Base-by-base conservation (phyloP, 2,329 filamentous ascomycete genomes). In the Exophiala oligosperma region DNA sequence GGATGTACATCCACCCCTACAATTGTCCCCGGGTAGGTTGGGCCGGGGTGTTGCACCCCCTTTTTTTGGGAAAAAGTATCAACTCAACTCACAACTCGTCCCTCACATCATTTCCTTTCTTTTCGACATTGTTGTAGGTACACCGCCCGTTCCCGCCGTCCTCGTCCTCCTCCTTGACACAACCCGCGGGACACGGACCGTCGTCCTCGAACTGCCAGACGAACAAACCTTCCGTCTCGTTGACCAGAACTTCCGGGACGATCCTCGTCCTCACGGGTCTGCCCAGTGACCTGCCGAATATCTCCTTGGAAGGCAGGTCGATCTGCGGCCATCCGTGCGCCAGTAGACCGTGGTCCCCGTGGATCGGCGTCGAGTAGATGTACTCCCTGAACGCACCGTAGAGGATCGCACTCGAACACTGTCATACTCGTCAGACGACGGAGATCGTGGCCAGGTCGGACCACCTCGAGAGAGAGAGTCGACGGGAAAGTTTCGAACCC, bases 321-420 rank as follows among this genome's bases (percentile, higher is more conserved):
- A 84, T 82, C 69, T 83, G 79, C 3, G 69, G 67, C 81, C 81
- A 84, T 4, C 80, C 80, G 40, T 74, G 69, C 37, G 73, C 68
- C 9, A 79, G 69, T 26, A 84, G 71, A n/a, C 46, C 17, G 46
- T 48, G 24, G 23, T 26, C 24, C 8, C 46, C 4, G 70, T 73
- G 71, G 58, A 82, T 80, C 24, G 73, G 77, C 1, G 80, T 83
- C 2, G 80, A 81, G 64, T 79, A 84, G 9, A 84, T 74, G 65
- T 81, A 82, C 68, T 84, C 82, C 37, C 71, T 73, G 71, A 84
- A 83, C 0, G 79, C 80, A 0, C 80, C 74, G 79, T 80, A 84
- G 1, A 80, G 76, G 62, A 84, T 82, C 0, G 81, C 81, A 4
- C 79, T 77, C 1, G 82, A 80, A 64, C 82, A 85, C 78, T 69